phyloP scores from a whole-genome alignment of 2,329 filamentous ascomycete genomes.

The Xylaria sp. region DNA sequence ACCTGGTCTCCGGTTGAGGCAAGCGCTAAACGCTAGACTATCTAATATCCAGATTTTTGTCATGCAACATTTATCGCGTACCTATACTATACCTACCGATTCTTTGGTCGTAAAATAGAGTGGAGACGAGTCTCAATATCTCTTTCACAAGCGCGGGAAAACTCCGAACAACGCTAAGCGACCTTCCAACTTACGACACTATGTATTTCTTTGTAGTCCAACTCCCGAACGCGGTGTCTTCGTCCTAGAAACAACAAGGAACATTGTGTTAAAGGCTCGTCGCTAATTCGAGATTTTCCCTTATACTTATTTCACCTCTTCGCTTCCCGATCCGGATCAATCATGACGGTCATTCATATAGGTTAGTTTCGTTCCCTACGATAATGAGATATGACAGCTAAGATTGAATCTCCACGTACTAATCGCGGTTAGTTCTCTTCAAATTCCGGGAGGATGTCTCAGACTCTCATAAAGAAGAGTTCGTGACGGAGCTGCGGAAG shows the following conservation, averaged over 20 bases:
- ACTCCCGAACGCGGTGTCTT: neutral
- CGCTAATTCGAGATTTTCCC: neutral
- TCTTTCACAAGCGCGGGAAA: slow-evolving; percentile 16
- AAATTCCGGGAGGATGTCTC: slow-evolving; percentile 30
- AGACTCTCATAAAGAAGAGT: slow-evolving; percentile 55
- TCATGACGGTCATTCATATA: slow-evolving; percentile 30
- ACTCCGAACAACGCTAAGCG: slow-evolving; percentile 19
- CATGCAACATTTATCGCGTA: too few relatives aligned
- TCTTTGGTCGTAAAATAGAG: neutral
- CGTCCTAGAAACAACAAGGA: neutral
- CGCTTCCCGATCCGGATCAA: neutral
- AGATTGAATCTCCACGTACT: neutral
- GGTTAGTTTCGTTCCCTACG: neutral
- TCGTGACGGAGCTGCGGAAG: slow-evolving; percentile 60
- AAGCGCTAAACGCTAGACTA: too few relatives aligned
- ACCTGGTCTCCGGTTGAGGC: too few relatives aligned
- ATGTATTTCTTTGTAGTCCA: neutral
- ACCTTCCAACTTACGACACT: neutral
- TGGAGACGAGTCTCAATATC: neutral
- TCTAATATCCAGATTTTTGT: too few relatives aligned
- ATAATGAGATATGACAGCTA: neutral
- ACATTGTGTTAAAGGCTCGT: neutral
- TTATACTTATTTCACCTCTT: neutral
- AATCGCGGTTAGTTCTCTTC: slow-evolving; percentile 27
- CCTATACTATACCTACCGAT: too few relatives aligned